Evolutionary conservation across 78 protist genomes (phyloP), one percentile per base, ranked within the genome.

Genomic region (Tieghemostelium lacteum): DNA sequence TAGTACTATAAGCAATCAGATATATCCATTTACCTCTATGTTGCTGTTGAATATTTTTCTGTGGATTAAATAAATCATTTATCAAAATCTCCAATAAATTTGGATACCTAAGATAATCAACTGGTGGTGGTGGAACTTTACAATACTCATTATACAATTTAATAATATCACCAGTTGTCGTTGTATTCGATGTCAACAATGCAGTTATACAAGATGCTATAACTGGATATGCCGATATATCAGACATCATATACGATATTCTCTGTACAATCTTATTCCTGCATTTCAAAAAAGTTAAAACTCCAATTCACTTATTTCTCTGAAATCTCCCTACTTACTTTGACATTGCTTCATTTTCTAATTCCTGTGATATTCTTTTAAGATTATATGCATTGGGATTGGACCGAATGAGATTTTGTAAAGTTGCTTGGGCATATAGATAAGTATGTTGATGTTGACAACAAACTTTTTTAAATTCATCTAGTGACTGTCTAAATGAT

Each of bases 401-500:
- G 1, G 34, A 61, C 40, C 65, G 45, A 24, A 72, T 39, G 20
- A 75, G 26, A 33, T 86, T 64, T 29, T 67, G 71, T 55, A 86
- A 50, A 22, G 55, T 50, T 29, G 89, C 66, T 42, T 86, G 92
- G 17, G 92, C 86, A 73, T 86, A 86, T 57, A 86, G 31, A 57
- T 86, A 86, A 1, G 92, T 86, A 49, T 86, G 92, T 86, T 86
- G 92, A 66, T 74, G 62, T 54, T 58, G 63, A 61, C 92, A 86
- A 71, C 92, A 86, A 60, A 54, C 22, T 71, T 86, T 86, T 69
- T 83, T 83, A 69, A 83, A 83, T 34, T 83, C 89, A 63, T 54
- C 64, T 24, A 83, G 39, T 69, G 75, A 22, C n/a, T 66, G 66
- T 55, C 54, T 60, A 36, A 83, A 42, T 58, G 73, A 61, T 28